Base-by-base conservation (phyloP, 2,329 filamentous ascomycete genomes). In the Albophoma yamanashiensis region DNA sequence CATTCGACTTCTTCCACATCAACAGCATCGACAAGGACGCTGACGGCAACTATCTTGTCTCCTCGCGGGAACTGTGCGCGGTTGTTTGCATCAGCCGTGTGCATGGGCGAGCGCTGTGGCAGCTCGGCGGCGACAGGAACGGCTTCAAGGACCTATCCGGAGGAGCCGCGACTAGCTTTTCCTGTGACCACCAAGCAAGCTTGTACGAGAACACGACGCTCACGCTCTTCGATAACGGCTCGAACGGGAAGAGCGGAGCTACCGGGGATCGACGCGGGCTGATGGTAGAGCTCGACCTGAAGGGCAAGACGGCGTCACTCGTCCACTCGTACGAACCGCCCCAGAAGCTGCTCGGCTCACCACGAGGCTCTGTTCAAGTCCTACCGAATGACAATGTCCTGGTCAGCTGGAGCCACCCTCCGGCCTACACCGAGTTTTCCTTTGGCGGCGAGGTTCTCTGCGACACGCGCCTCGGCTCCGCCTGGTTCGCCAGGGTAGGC, bases 1-100 rank as follows among this genome's bases (percentile, higher is more conserved):
- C 75, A 1, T 84, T 80, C 70, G 81, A 85, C 67, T 83, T 77
- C 62, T 83, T 83, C 67, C 81, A 83, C 67, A 78, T 84, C 69
- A 82, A 84, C 69, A 79, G 79, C 42, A 70, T 84, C 36, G 78
- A 82, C 64, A 82, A 83, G 65, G 76, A 78, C 58, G 64, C 68
- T 0, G 64, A 74, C 0, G 79, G 79, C 5, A 78, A 84, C 64
- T 85, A 81, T 60, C 67, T 85, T 14, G 73, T 85, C n/a, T 84
- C 81, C 0, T 74, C 77, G 0, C 77, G 81, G 1, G 75, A 82
- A 64, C 73, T 76, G 57, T 76, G 76, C 64, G 73, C 76, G 22
- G 70, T 84, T 14, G 72, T 73, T 39, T 76, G 76, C 57, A 76
- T 85, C 64, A 76, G 78, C 60, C 72, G 73, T 17, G 71, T 71